Evolutionary conservation across 2,329 filamentous ascomycete genomes (phyloP).

Genomic region (Chalara sp.): DNA sequence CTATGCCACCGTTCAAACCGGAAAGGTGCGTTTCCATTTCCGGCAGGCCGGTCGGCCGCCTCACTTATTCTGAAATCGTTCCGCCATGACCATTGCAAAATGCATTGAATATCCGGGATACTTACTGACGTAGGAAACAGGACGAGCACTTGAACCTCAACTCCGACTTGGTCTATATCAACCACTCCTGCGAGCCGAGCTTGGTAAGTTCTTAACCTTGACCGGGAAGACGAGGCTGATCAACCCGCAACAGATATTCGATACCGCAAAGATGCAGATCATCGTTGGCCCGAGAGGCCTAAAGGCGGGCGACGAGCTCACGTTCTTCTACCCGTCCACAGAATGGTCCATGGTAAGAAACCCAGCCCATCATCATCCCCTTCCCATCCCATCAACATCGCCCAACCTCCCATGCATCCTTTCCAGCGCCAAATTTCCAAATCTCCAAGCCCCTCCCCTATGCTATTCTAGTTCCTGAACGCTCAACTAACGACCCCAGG

Average conservation of each 20-base stretch:
- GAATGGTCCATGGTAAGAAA: conserved; percentile 57
- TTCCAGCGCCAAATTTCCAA: no score
- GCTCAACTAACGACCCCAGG: conserved; percentile 16
- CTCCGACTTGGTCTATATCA: conserved; percentile 60
- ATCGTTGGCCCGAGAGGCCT: conserved; percentile 52
- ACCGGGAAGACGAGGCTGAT: neutral
- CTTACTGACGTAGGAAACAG: conserved; percentile 10
- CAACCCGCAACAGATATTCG: conserved; percentile 44
- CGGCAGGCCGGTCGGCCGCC: no score
- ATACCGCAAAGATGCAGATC: conserved; percentile 49
- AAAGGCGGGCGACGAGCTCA: conserved; percentile 49
- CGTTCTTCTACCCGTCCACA: conserved; percentile 71
- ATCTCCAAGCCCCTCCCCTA: no score
- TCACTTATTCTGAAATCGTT: no score
- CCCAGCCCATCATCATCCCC: no score
- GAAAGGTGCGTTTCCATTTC: conserved; percentile 10
- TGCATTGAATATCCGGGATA: no score
- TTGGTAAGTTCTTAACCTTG: conserved; percentile 42
- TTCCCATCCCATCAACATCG: no score
- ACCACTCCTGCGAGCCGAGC: conserved; percentile 61
- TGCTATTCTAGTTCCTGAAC: no score
- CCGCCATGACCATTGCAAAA: no score
- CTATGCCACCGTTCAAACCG: conserved; percentile 59
- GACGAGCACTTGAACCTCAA: conserved; percentile 55
- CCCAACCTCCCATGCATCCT: no score